These are phyloP conservation scores for Coemansia sp. DNA, from an alignment of 192 early-diverging fungal genomes.

Conservation along the genomic window DNA sequence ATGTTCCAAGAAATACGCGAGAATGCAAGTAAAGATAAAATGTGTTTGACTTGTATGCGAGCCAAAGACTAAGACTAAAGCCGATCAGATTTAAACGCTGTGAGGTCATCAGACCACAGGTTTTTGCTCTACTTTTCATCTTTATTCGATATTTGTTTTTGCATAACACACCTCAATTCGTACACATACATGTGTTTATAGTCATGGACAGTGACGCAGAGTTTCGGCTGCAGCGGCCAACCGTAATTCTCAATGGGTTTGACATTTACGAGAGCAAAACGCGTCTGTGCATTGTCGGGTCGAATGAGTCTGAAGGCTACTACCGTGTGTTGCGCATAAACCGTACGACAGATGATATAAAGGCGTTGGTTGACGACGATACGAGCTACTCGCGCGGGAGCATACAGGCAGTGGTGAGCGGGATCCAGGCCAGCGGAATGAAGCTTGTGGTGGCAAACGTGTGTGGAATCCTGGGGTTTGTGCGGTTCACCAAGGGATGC, in stretches of 20 bases:
- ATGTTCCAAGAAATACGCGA: conserved; percentile 5
- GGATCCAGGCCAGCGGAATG: conserved; percentile 71
- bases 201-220: conserved; percentile 19
- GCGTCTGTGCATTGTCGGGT: conserved; percentile 81
- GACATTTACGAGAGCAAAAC: conserved; percentile 87
- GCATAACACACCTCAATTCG: neutral
- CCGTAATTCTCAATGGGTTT: conserved; percentile 66
- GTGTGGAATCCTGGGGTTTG: conserved; percentile 64
- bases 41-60: neutral
- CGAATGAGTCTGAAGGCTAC: conserved; percentile 68
- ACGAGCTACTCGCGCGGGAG: conserved; percentile 74
- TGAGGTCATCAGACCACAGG: neutral
- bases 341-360: conserved; percentile 62
- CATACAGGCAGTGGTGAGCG: conserved; percentile 69
- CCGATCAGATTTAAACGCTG: neutral
- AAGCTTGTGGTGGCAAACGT: conserved; percentile 24
- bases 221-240: conserved; percentile 26
- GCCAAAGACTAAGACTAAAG: neutral
- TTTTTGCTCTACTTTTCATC: neutral
- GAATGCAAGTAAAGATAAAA: neutral
- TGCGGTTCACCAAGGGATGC: conserved; percentile 87
- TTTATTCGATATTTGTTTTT: neutral
- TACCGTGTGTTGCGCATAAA: conserved; percentile 89
- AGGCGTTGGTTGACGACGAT: conserved; percentile 76
- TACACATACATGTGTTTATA: neutral